These are phyloP conservation scores for Curvularia sp. DNA, from an alignment of 2,329 filamentous ascomycete species.

Conservation along the genomic window DNA sequence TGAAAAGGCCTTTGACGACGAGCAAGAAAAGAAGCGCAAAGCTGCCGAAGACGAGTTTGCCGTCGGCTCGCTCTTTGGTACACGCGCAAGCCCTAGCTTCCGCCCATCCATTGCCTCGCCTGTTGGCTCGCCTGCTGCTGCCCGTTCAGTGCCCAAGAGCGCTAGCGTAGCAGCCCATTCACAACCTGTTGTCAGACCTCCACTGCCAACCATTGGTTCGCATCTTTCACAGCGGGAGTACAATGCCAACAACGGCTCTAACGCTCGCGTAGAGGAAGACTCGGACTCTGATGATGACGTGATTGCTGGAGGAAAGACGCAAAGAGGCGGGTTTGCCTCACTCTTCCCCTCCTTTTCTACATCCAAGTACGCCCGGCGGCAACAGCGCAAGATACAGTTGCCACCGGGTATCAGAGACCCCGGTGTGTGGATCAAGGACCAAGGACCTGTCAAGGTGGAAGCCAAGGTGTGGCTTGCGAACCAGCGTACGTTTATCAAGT, in stretches of 20 bases:
- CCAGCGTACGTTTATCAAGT: slow-evolving; percentile 97
- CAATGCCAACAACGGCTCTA: slow-evolving; percentile 28
- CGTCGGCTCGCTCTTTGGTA: slow-evolving; percentile 83
- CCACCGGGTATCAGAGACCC: slow-evolving; percentile 91
- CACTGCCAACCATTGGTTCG: slow-evolving; percentile 26
- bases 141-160: slow-evolving; percentile 35
- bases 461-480: slow-evolving; percentile 99
- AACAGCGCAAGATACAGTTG: slow-evolving; percentile 63
- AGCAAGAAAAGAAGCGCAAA: slow-evolving; percentile 82
- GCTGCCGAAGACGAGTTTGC: slow-evolving; percentile 86
- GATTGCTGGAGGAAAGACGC: slow-evolving; percentile 51
- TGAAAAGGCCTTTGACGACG: slow-evolving; percentile 86
- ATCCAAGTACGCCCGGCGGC: slow-evolving; percentile 67
- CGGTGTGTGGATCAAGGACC: slow-evolving; percentile 89
- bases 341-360: slow-evolving; percentile 85
- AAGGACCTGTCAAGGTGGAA: slow-evolving; percentile 89
- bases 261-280: slow-evolving; percentile 54
- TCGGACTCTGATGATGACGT: slow-evolving; percentile 60
- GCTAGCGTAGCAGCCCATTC: slow-evolving; percentile 31
- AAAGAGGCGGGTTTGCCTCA: slow-evolving; percentile 67
- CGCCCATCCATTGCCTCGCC: slow-evolving; percentile 69
- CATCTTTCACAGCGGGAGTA: slow-evolving; percentile 19
- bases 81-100: slow-evolving; percentile 53
- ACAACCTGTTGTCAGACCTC: slow-evolving; percentile 27
- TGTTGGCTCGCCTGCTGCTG: slow-evolving; percentile 64